phyloP scores from a whole-genome alignment of 352 stramenopile genomes.

The Globisporangium canariense region DNA sequence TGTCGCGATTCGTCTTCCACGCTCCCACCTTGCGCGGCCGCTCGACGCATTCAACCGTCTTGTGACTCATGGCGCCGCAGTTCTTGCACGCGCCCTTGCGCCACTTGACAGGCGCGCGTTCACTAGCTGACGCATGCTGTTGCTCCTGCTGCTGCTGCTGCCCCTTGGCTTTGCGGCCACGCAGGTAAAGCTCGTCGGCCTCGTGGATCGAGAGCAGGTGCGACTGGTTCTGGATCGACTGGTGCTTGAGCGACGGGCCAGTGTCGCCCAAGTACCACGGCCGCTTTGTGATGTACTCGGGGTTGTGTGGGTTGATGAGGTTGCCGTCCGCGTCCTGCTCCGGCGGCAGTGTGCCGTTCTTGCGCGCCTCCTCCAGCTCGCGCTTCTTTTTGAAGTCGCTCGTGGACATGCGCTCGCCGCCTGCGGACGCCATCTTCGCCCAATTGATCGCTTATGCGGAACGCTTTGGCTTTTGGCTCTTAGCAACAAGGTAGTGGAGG shows the following conservation, averaged over 20 bases:
- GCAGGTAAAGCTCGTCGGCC: slow-evolving; percentile 77
- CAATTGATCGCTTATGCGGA: background rate
- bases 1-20: slow-evolving; percentile 91
- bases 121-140: background rate
- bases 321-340: slow-evolving; percentile 90
- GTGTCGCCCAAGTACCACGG: slow-evolving; percentile 98
- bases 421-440: slow-evolving; percentile 50
- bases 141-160: background rate
- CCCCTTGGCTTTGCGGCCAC: slow-evolving; percentile 27
- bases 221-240: slow-evolving; percentile 90
- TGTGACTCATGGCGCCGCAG: slow-evolving; percentile 92
- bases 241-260: slow-evolving; percentile 94
- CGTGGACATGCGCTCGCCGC: slow-evolving; percentile 67
- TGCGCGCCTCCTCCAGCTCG: slow-evolving; percentile 88
- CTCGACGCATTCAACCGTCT: slow-evolving; percentile 92
- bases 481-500: no score
- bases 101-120: slow-evolving; percentile 51
- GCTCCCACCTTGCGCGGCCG: slow-evolving; percentile 88
- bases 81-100: slow-evolving; percentile 93
- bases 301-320: slow-evolving; percentile 99
- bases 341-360: slow-evolving; percentile 83
- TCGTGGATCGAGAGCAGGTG: slow-evolving; percentile 90
- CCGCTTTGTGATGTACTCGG: slow-evolving; percentile 98
- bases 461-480: background rate
- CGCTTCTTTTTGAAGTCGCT: slow-evolving; percentile 87